Evolutionary conservation across 495 filamentous ascomycete species (phyloP).

Genomic region (Zalerion maritima): DNA sequence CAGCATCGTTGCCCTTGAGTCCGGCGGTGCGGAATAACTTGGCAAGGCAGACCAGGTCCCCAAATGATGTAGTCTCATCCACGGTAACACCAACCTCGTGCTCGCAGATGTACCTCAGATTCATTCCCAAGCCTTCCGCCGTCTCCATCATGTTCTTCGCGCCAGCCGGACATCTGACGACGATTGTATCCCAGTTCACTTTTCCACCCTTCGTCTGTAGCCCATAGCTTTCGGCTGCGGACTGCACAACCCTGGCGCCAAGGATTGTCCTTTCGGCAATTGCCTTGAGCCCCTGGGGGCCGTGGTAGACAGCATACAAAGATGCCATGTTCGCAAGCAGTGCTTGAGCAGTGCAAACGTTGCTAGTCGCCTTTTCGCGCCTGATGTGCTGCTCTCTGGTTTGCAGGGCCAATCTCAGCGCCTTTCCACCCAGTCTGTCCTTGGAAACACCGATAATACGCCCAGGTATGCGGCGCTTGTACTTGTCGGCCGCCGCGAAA

Average conservation of each 20-base stretch:
- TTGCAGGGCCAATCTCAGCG: constrained; percentile 81
- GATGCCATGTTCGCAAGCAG: constrained; percentile 94
- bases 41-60: too few species aligned
- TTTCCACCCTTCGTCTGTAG: constrained; percentile 44
- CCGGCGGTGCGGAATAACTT: too few species aligned
- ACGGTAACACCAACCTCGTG: constrained; percentile 23
- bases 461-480: constrained; percentile 93
- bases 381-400: constrained; percentile 96
- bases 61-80: too few species aligned
- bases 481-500: constrained; percentile 83
- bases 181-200: constrained; percentile 68
- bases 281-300: constrained; percentile 65
- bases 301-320: constrained; percentile 96
- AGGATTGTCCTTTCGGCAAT: constrained; percentile 70
- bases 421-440: constrained; percentile 70
- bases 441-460: constrained; percentile 87
- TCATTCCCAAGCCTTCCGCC: constrained; percentile 11
- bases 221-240: constrained; percentile 49
- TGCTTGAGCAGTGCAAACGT: constrained; percentile 95
- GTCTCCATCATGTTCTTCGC: constrained; percentile 2
- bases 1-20: constrained; percentile 20
- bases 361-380: constrained; percentile 95
- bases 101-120: constrained; percentile 12
- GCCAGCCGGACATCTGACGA: constrained; percentile 36
- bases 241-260: constrained; percentile 54